Conservation (phyloP, 345 rosid species). For the Hirschfeldia incana region DNA sequence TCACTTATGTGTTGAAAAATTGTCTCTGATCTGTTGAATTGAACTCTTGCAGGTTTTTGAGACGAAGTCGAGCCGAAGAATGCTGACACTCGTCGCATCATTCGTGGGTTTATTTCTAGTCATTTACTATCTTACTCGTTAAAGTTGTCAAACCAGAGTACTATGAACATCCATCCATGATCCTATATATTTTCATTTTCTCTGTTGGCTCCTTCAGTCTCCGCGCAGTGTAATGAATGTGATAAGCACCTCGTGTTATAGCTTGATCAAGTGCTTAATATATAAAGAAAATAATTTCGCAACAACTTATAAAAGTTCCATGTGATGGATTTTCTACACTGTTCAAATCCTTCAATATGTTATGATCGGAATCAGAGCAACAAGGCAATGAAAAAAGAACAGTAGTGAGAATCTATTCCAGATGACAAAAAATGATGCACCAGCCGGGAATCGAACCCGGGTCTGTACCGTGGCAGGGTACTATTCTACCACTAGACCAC, state of each 20-base stretch:
- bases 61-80: conserved; percentile 89
- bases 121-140: conserved; percentile 81
- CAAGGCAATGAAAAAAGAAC: neutral
- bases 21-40: conserved; percentile 25
- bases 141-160: conserved; percentile 18
- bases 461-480: conserved; percentile 67
- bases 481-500: conserved; percentile 85
- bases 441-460: conserved; percentile 84
- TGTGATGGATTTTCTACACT: neutral
- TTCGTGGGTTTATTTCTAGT: conserved; percentile 80
- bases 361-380: neutral
- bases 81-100: conserved; percentile 81
- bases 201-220: conserved; percentile 18
- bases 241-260: conserved; percentile 11
- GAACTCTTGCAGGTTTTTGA: conserved; percentile 67
- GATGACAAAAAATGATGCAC: conserved; percentile 34
- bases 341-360: neutral
- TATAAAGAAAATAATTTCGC: neutral
- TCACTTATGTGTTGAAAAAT: neutral
- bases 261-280: conserved; percentile 18
- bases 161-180: conserved; percentile 3
- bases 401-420: neutral
- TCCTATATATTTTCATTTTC: conserved; percentile 9
- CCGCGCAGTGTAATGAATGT: conserved; percentile 15
- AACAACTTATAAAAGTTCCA: neutral